A percentile compares a stretch with the other conserved stretches of the same genome.
Conservation (phyloP, 2,329 filamentous ascomycete genomes). For the Seiridium unicorne region DNA sequence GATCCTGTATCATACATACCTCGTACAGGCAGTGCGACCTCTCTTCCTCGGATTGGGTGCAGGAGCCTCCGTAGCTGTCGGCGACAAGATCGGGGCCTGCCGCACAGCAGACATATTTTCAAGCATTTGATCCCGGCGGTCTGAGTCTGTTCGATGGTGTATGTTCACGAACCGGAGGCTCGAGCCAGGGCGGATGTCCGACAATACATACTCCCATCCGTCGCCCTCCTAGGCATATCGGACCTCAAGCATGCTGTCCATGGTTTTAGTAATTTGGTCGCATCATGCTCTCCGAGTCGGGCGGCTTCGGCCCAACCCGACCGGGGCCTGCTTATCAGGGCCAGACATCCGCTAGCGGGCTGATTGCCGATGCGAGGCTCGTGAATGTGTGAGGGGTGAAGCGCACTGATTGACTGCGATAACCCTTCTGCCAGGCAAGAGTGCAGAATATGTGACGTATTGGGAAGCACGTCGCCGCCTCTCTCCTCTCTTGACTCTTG, state of each 20-base stretch:
- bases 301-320: neutral
- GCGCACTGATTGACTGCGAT: too few species aligned
- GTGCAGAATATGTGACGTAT: too few species aligned
- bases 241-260: neutral
- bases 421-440: too few species aligned
- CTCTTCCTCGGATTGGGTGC: conserved; percentile 39
- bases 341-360: conserved; percentile 1
- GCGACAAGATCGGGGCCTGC: conserved; percentile 14
- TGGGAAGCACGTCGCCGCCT: too few species aligned
- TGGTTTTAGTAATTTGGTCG: conserved; percentile 5
- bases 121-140: neutral
- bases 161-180: neutral
- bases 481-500: too few species aligned
- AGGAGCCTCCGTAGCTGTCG: conserved; percentile 5
- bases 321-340: neutral
- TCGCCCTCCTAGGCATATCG: neutral
- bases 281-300: neutral
- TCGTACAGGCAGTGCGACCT: conserved; percentile 41
- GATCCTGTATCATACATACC: conserved; percentile 6
- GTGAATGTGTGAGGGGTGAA: neutral
- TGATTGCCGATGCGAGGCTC: neutral
- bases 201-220: neutral
- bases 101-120: neutral
- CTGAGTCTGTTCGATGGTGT: neutral
- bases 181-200: conserved; percentile 5